Percentiles rank a stretch among this genome's conserved stretches.
These are phyloP conservation scores for Spinacia oleracea DNA, from an alignment of 179 eudicot genomes.

Conservation along the genomic window DNA sequence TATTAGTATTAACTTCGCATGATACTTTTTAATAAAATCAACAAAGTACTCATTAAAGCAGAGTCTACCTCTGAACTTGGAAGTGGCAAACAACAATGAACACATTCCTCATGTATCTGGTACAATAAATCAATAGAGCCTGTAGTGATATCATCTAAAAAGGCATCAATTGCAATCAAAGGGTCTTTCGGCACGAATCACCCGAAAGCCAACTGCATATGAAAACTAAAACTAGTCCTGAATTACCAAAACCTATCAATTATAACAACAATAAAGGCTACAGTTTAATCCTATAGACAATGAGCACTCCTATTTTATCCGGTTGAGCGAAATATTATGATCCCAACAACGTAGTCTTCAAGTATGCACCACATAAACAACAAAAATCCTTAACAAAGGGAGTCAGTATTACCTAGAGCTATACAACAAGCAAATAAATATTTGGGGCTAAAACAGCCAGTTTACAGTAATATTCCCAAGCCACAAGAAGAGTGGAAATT, in stretches of 20 bases:
- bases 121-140: background rate
- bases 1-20: too few relatives aligned
- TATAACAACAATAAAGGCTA: background rate
- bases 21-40: too few relatives aligned
- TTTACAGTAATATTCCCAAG: constrained; percentile 49
- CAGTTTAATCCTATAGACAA: background rate
- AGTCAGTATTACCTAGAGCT: constrained; percentile 9
- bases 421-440: constrained; percentile 4
- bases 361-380: constrained; percentile 3
- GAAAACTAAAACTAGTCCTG: background rate
- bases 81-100: background rate
- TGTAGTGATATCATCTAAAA: too few relatives aligned
- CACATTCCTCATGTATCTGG: background rate
- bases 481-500: constrained; percentile 55
- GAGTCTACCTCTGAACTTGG: too few relatives aligned
- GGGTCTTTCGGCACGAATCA: background rate
- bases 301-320: background rate
- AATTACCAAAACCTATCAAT: background rate
- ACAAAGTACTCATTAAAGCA: too few relatives aligned
- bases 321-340: background rate
- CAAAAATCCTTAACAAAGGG: background rate
- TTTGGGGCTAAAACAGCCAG: constrained; percentile 38
- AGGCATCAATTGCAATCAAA: background rate
- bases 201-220: background rate
- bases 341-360: background rate